Base-by-base conservation (phyloP, 805 yeast species). In the Candida koratica region DNA sequence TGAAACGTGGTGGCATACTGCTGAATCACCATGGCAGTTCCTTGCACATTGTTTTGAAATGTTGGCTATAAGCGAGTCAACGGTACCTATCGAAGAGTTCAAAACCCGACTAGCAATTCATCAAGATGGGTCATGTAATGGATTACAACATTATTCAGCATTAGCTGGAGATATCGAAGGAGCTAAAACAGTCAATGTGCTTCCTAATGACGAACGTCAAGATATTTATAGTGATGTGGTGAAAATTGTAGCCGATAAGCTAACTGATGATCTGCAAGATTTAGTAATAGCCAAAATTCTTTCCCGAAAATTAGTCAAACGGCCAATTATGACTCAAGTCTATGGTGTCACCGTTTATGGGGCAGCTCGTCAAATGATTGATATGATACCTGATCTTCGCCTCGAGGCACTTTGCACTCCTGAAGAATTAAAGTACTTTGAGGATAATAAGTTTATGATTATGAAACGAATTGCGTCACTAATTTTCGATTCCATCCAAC, bases 61-160 rank as follows among this genome's bases (percentile, higher is more conserved):
- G 6, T 17, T 24, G 1, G 32, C 30, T 3, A 48, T 64, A 1
- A 41, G 51, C 28, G 17, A 48, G 5, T 49, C 25, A 30, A 17
- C 26, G 2, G 39, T 41, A 11, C 20, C 36, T 4, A 26, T 56
- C 3, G 42, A 50, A 18, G 39, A 49, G 0, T 67, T 43, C 29
- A 30, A 30, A 12, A 48, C 59, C 18, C 43, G 70, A 24, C 49
- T 64, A 13, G 65, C 71, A 0, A 52, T 67, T 6, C 70, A 65
- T 34, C 66, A 59, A 41, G 73, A 67, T 46, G 73, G 73, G 0
- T 61, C 71, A 0, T 67, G 73, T 38, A 67, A 67, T 44, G 73
- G 73, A 2, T 55, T 67, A 24, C 73, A 67, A 46, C 73, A 67
- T 41, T 67, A 67, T 46, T 66, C 73, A 5, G 72, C 71, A 1